These are phyloP conservation scores for Brassica napus DNA, from an alignment of 345 rosid genomes.

Conservation along the genomic window Da-Ae NC_063440.1:26255501-26256000, in stretches of 20 bases:
- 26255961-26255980: not conserved
- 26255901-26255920: not conserved
- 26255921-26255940: not conserved
- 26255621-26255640: slow-evolving; percentile 23
- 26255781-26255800: slow-evolving; percentile 40
- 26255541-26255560: slow-evolving; percentile 18
- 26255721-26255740: not conserved
- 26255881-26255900: not conserved
- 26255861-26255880: not conserved
- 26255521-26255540: not conserved
- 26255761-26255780: slow-evolving; percentile 29
- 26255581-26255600: not conserved
- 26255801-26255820: slow-evolving; percentile 14
- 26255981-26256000: slow-evolving; percentile 13
- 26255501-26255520: not conserved
- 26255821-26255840: not conserved
- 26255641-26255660: slow-evolving; percentile 19
- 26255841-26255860: not conserved
- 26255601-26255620: slow-evolving; percentile 9
- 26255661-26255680: not conserved
- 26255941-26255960: not conserved
- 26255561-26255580: not conserved
- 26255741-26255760: slow-evolving; percentile 37
- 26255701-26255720: slow-evolving; percentile 14
- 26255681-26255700: not conserved